Conservation (phyloP, 371 early-diverging fungal species). For the Phascolomyces articulosus region DNA sequence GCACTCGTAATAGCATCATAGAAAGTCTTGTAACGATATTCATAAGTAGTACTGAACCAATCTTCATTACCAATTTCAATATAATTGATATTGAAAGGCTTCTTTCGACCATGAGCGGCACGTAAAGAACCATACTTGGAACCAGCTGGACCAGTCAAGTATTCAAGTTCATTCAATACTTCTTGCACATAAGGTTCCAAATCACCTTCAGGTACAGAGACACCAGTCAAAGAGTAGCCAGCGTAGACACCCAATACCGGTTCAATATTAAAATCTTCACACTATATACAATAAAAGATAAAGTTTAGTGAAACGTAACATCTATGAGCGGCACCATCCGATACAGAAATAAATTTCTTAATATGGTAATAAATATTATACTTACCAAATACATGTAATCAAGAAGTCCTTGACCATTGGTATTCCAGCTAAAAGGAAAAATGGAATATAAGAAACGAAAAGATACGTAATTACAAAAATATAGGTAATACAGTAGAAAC, state of each 20-base stretch:
- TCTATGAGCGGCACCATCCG: too few species aligned
- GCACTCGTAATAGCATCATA: constrained; percentile 25
- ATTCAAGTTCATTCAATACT: constrained; percentile 29
- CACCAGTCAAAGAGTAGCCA: constrained; percentile 19
- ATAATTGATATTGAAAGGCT: constrained; percentile 24
- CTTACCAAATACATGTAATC: constrained; percentile 28
- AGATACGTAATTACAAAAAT: too few species aligned
- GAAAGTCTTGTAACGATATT: constrained; percentile 25
- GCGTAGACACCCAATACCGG: constrained; percentile 21
- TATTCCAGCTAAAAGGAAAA: too few species aligned
- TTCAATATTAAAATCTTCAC: constrained; percentile 13
- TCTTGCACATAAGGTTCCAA: constrained; percentile 31
- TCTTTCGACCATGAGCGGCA: constrained; percentile 22
- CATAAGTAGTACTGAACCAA: constrained; percentile 24
- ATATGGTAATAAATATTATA: background rate
- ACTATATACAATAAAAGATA: background rate
- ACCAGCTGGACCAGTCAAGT: constrained; percentile 22
- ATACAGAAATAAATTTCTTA: too few species aligned
- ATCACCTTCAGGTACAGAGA: constrained; percentile 22
- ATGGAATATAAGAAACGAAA: too few species aligned
- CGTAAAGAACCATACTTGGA: constrained; percentile 26
- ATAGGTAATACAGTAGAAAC: too few species aligned
- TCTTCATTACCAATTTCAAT: constrained; percentile 31
- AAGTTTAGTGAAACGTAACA: background rate
- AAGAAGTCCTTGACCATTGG: constrained; percentile 29